Evolutionary conservation across 2,329 filamentous ascomycete species (phyloP), one percentile per base, ranked within the genome.

Genomic region (Teratosphaeria epicoccoides): DNA sequence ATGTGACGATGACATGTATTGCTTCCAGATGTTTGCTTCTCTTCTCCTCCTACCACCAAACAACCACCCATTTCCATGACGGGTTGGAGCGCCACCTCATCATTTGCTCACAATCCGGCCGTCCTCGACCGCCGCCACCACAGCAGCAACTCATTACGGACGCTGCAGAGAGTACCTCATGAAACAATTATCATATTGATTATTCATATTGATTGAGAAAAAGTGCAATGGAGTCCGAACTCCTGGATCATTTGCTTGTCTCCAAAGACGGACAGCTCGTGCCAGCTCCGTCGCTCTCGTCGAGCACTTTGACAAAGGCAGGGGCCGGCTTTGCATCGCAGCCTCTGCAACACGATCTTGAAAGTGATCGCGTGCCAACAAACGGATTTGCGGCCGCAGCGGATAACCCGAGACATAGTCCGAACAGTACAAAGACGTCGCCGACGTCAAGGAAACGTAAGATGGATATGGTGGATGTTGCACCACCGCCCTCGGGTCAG

Each of bases 231-330:
- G 33, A 20, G 33, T 17, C 17, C 14, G 24, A 47, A 2, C 46
- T 49, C 29, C 29, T 49, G 4, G 17, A 37, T 12, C 47, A 43
- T 22, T 40, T 52, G 22, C 47, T 49, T 28, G 47, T 52, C 14
- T 46, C 46, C n/a, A n/a, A 24, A 17, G 26, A 59, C 49, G 57
- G 54, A 3, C 24, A 52, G 33, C 51, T 59, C 14, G 26, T 57
- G 24, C 53, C 54, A 45, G 55, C 56, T 37, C 55, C 53, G 3
- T 55, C 48, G 12, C 44, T 29, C 28, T 24, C 49, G 49, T 43
- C 24, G 37, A 23, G 14, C 43, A 25, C 2, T 7, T 10, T 14
- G 40, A 24, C n/a, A 17, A 12, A n/a, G n/a, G n/a, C 12, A 17
- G 2, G 17, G 3, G 12, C 6, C n/a, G 33, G n/a, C 9, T 3